Percentiles rank a stretch among this genome's conserved stretches.
These are phyloP conservation scores for Podaxis carcinomalis DNA, from an alignment of 768 basidiomycete species.

Conservation along the genomic window DNA sequence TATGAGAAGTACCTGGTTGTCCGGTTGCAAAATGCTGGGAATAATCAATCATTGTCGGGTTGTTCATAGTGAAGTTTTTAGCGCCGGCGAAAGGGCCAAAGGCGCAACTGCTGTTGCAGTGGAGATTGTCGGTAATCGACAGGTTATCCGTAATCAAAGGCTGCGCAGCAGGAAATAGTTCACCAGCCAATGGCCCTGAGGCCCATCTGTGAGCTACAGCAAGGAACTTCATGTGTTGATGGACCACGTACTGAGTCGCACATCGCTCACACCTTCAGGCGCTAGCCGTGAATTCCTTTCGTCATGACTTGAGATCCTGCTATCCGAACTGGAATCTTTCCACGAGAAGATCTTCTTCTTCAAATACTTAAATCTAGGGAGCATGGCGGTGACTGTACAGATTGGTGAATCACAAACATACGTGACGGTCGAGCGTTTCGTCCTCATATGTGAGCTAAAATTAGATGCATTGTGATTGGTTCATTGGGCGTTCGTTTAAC, in stretches of 20 bases:
- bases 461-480: not conserved
- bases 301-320: too few relatives aligned
- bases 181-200: not conserved
- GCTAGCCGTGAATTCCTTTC: too few relatives aligned
- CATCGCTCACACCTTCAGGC: not conserved
- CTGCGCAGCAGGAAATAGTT: not conserved
- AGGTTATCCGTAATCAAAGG: not conserved
- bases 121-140: not conserved
- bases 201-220: not conserved
- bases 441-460: not conserved
- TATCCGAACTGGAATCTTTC: not conserved
- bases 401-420: not conserved
- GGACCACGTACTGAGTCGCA: not conserved
- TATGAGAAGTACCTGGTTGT: not conserved
- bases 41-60: not conserved
- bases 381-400: not conserved
- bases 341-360: not conserved
- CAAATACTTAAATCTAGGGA: not conserved
- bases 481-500: not conserved
- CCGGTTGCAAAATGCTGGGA: not conserved
- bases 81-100: not conserved
- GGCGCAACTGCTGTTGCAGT: not conserved
- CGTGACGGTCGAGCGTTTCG: not conserved
- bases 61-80: not conserved
- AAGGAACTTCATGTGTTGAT: not conserved